Evolutionary conservation across 148 eudicot genomes (phyloP).

Genomic region (Camellia japonica): DNA sequence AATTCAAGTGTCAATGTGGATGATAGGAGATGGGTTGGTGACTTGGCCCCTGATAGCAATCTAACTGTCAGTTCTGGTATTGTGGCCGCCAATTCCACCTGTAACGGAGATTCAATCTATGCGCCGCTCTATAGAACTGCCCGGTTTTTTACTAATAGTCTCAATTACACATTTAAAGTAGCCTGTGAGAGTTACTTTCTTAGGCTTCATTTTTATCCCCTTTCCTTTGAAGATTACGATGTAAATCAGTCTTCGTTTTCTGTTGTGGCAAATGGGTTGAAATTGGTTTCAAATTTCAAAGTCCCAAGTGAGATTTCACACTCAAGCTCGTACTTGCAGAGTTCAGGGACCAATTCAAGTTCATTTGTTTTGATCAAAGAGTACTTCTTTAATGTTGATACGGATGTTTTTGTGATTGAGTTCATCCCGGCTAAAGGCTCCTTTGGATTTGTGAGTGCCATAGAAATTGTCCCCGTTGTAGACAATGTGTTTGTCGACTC

Average conservation of each 20-base stretch:
- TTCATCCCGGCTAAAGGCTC: constrained; percentile 13
- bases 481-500: constrained; percentile 5
- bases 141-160: constrained; percentile 7
- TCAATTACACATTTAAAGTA: constrained; percentile 12
- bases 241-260: constrained; percentile 2
- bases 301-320: constrained; percentile 11
- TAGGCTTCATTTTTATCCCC: constrained; percentile 12
- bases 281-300: constrained; percentile 10
- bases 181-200: constrained; percentile 9
- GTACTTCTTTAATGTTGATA: constrained; percentile 9
- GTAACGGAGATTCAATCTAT: constrained; percentile 3
- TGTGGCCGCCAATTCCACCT: constrained; percentile 9
- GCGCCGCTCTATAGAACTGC: constrained; percentile 14
- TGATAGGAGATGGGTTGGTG: constrained; percentile 20
- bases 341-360: constrained; percentile 12
- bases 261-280: constrained; percentile 9
- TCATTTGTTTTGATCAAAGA: constrained; percentile 12
- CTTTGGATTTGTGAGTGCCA: constrained; percentile 18
- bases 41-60: constrained; percentile 12
- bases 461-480: constrained; percentile 13
- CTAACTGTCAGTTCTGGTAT: constrained; percentile 6
- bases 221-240: constrained; percentile 2
- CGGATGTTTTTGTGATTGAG: constrained; percentile 9
- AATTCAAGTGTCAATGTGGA: constrained; percentile 13
- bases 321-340: constrained; percentile 10